phyloP scores from a whole-genome alignment of 208 protist genomes.

The Crithidia acanthocephali region DNA sequence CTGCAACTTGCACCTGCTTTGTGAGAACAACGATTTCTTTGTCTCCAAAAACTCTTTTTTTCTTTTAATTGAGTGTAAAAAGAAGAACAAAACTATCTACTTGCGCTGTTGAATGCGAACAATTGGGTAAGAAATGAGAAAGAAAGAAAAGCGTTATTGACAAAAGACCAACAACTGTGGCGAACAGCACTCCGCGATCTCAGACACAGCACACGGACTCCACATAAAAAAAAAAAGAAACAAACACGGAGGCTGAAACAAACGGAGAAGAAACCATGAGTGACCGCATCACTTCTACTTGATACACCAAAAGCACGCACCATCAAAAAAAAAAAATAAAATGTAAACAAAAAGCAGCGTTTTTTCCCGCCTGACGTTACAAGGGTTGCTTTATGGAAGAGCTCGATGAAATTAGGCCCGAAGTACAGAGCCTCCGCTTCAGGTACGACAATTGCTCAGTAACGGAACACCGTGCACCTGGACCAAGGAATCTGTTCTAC shows the following conservation, averaged over 20 bases:
- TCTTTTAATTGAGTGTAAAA: slow-evolving; percentile 12
- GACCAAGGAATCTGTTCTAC: too few relatives aligned
- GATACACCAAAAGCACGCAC: not conserved
- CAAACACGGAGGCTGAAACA: not conserved
- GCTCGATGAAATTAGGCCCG: too few relatives aligned
- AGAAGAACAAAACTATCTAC: slow-evolving; percentile 18
- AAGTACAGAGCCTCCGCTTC: too few relatives aligned
- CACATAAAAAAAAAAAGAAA: not conserved
- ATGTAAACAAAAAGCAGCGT: slow-evolving; percentile 4
- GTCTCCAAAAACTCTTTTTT: too few relatives aligned
- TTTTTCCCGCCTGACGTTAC: not conserved
- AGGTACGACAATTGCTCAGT: not conserved
- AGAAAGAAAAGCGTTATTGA: slow-evolving; percentile 6
- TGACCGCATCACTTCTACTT: slow-evolving; percentile 8
- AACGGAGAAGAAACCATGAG: not conserved
- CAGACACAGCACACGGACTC: not conserved
- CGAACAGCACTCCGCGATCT: not conserved
- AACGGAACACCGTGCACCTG: not conserved
- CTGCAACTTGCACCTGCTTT: too few relatives aligned
- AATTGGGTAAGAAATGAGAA: slow-evolving; percentile 3
- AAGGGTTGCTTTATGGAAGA: too few relatives aligned
- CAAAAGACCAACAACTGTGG: slow-evolving; percentile 11
- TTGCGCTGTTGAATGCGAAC: slow-evolving; percentile 15
- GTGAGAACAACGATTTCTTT: too few relatives aligned
- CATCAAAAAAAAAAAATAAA: not conserved